Evolutionary conservation across 1,284 basidiomycete genomes (phyloP), one percentile per base, ranked within the genome.

Genomic region (Tylopilus sp.): DNA sequence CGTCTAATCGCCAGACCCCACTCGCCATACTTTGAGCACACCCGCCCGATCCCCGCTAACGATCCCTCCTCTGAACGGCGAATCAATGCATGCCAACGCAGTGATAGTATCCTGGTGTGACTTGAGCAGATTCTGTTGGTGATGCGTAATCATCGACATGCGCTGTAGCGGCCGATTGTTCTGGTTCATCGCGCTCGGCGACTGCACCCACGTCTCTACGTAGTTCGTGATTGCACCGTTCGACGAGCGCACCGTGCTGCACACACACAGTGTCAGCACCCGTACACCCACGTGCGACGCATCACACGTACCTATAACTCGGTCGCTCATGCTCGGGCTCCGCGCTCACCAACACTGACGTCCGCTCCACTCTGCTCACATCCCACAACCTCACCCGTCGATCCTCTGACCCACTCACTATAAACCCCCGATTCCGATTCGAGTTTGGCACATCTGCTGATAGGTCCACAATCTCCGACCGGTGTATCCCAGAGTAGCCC

Each of bases 91-190:
- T 0, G 81, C 79, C 19, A 96, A 66, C 3, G 87, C 82, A 2
- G 87, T 91, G 21, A 97, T 79, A 3, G 89, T 80, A 61, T 96
- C 93, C 55, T 88, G 87, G 61, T 96, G 92, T 2, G 82, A 75
- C 60, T 79, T 84, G 40, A 93, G 69, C 26, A 92, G 68, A 46
- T 79, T 83, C 60, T 91, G 84, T 61, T 94, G 91, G 59, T 84
- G 86, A 46, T 86, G 78, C 7, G 81, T 85, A 49, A 92, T 88
- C 54, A 92, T 66, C 11, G 83, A 84, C 63, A 89, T 84, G 29
- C 90, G 75, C 58, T 87, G 86, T 2, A 82, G 77, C 10, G 84
- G 78, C 5, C 85, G 76, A 59, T 84, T 89, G 57, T 71, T 77
- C 51, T 78, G 77, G 53, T 69, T 76, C 41, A 68, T 69, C 15